These are phyloP conservation scores for Parasitella parasitica DNA, from an alignment of 371 early-diverging fungal genomes.

Conservation along the genomic window DNA sequence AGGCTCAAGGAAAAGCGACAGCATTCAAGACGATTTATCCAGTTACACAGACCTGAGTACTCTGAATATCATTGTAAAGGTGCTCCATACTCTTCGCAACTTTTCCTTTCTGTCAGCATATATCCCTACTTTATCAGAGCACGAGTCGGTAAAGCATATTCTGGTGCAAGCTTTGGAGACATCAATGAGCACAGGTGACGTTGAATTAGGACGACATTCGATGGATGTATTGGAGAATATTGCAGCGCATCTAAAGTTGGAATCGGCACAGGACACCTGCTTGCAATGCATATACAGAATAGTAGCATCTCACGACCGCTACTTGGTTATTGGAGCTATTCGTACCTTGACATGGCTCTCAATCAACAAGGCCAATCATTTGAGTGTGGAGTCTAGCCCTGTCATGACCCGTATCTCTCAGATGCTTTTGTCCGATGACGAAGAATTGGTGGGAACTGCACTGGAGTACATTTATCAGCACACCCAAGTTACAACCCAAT, in stretches of 20 bases:
- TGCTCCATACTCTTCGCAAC: conserved; percentile 74
- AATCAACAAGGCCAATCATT: conserved; percentile 9
- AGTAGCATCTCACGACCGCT: conserved; percentile 59
- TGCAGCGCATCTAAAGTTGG: conserved; percentile 43
- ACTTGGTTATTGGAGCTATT: conserved; percentile 62
- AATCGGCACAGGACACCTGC: conserved; percentile 35
- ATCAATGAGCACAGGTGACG: conserved; percentile 47
- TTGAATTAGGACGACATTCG: conserved; percentile 60
- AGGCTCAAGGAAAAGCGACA: neutral
- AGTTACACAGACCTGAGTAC: neutral
- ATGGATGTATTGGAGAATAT: conserved; percentile 74
- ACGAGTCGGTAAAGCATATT: conserved; percentile 46
- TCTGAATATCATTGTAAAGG: conserved; percentile 66
- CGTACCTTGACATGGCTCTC: conserved; percentile 63
- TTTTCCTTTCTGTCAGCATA: conserved; percentile 67
- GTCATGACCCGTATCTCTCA: conserved; percentile 26
- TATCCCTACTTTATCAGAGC: conserved; percentile 46
- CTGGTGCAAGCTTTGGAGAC: conserved; percentile 57
- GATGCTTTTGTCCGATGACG: conserved; percentile 67
- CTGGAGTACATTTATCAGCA: conserved; percentile 75
- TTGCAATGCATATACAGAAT: conserved; percentile 38
- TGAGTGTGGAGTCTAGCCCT: conserved; percentile 1
- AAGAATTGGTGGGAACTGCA: conserved; percentile 65
- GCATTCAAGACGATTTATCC: neutral
- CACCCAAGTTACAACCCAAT: conserved; percentile 53